A percentile compares a stretch with the other conserved stretches of the same genome.
Conservation (phyloP, 2,329 filamentous ascomycete species). For the Aspergillus novoparasiticus region DNA sequence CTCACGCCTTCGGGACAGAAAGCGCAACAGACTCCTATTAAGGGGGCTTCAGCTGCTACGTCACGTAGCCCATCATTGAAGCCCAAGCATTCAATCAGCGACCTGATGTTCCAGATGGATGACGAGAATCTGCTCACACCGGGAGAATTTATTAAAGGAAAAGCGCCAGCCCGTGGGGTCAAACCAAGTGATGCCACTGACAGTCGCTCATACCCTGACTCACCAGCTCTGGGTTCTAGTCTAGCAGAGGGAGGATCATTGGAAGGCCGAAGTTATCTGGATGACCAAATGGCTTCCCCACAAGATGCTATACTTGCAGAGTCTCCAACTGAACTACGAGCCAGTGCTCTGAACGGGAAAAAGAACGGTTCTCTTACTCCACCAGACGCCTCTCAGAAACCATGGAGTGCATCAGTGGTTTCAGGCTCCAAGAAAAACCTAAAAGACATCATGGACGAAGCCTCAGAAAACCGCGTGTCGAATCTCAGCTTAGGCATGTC, state of each 20-base stretch:
- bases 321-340: slow-evolving; percentile 29
- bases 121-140: slow-evolving; percentile 60
- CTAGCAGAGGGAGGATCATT: slow-evolving; percentile 30
- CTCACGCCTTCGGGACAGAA: slow-evolving; percentile 51
- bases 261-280: slow-evolving; percentile 29
- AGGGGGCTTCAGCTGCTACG: slow-evolving; percentile 47
- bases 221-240: slow-evolving; percentile 30
- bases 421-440: slow-evolving; percentile 69
- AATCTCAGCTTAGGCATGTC: slow-evolving; percentile 57
- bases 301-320: slow-evolving; percentile 20
- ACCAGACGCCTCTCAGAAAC: slow-evolving; percentile 38
- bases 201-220: slow-evolving; percentile 25
- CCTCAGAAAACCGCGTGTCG: slow-evolving; percentile 54
- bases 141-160: slow-evolving; percentile 32
- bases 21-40: slow-evolving; percentile 45
- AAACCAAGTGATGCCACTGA: slow-evolving; percentile 21
- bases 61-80: slow-evolving; percentile 67
- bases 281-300: slow-evolving; percentile 32
- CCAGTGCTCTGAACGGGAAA: slow-evolving; percentile 24
- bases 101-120: slow-evolving; percentile 94
- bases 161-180: slow-evolving; percentile 26
- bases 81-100: slow-evolving; percentile 67
- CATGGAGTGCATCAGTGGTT: slow-evolving; percentile 59
- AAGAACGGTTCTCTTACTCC: slow-evolving; percentile 28
- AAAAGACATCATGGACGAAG: slow-evolving; percentile 73